phyloP scores from a whole-genome alignment of 1,284 basidiomycete genomes.

The Omphalotus olearius region DNA sequence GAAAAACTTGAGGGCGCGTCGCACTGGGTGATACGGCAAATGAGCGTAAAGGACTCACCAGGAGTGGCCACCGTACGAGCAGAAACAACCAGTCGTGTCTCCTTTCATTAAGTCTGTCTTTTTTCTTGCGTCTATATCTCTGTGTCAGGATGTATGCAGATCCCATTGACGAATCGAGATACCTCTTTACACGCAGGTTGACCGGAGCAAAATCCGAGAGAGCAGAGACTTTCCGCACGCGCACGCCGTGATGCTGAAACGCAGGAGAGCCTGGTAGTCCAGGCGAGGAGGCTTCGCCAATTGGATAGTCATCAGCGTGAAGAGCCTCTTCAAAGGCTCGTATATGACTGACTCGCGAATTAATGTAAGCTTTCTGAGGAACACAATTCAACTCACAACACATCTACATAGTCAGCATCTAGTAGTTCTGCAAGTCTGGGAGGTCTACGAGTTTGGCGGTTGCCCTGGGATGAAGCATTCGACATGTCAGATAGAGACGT shows the following conservation, averaged over 20 bases:
- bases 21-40: not conserved
- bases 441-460: too few relatives aligned
- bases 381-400: conserved; percentile 48
- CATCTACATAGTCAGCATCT: conserved; percentile 59
- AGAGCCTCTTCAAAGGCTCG: conserved; percentile 68
- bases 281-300: conserved; percentile 34
- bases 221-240: conserved; percentile 76
- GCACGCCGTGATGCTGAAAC: conserved; percentile 29
- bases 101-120: conserved; percentile 40
- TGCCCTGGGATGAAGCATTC: too few relatives aligned
- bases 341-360: conserved; percentile 52
- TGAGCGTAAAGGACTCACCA: conserved; percentile 49
- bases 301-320: conserved; percentile 50
- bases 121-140: conserved; percentile 42
- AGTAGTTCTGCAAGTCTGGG: conserved; percentile 17
- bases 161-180: conserved; percentile 15
- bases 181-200: conserved; percentile 76
- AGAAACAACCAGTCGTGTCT: conserved; percentile 79
- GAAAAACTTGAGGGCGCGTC: conserved; percentile 45
- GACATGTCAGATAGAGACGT: too few relatives aligned
- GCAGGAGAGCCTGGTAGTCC: conserved; percentile 23
- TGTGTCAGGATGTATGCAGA: not conserved
- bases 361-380: not conserved
- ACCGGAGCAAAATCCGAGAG: conserved; percentile 93
- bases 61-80: conserved; percentile 83